These are phyloP conservation scores for Quercus glauca DNA, from an alignment of 306 rosid species.

Conservation along the genomic window DNA sequence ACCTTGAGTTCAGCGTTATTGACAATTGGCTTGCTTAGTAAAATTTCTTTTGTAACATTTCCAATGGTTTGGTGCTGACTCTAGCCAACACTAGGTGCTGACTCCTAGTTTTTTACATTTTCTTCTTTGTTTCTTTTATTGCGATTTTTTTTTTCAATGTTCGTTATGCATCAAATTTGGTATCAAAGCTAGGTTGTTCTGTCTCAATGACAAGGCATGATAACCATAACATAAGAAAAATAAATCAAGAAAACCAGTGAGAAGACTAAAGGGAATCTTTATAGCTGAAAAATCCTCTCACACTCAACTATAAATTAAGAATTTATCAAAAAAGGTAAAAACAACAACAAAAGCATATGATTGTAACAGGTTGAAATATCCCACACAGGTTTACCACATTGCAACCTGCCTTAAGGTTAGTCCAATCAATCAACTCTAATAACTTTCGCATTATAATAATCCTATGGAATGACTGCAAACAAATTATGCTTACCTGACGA, in stretches of 20 bases:
- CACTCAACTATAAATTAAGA: background rate
- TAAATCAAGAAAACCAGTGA: background rate
- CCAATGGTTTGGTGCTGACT: too few relatives aligned
- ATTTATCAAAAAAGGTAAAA: background rate
- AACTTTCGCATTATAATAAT: slow-evolving; percentile 12
- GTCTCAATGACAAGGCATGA: background rate
- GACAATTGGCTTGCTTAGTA: too few relatives aligned
- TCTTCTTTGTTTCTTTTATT: too few relatives aligned
- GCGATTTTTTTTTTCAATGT: too few relatives aligned
- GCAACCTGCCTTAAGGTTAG: background rate
- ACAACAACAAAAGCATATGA: slow-evolving; percentile 1
- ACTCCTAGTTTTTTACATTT: too few relatives aligned
- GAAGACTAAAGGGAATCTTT: background rate
- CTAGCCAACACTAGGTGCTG: too few relatives aligned
- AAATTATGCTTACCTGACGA: slow-evolving; percentile 54
- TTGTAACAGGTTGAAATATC: background rate
- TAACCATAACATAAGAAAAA: background rate
- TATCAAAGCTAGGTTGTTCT: too few relatives aligned
- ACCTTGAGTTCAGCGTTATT: too few relatives aligned
- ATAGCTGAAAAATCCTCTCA: background rate
- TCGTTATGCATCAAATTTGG: too few relatives aligned
- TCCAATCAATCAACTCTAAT: slow-evolving; percentile 8
- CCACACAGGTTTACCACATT: background rate
- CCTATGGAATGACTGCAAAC: slow-evolving; percentile 6
- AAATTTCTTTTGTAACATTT: too few relatives aligned